Base-by-base conservation (phyloP, 1,139 yeast genomes). In the Debaryomycetaceae sp. region DNA sequence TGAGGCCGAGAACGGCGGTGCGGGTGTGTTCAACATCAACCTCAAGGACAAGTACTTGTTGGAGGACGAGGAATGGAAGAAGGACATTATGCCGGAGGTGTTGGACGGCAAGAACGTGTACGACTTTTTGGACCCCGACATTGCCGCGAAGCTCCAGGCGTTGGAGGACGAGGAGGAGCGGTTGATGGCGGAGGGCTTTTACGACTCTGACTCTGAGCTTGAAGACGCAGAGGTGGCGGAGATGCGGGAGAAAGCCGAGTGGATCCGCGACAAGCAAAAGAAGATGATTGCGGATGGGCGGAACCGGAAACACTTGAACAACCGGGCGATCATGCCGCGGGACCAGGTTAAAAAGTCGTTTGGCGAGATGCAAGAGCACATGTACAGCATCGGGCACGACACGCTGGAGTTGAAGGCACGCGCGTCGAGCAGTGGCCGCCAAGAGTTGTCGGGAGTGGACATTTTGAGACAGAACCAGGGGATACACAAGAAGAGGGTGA, bases 21-120 rank as follows among this genome's bases (percentile, higher is more conserved):
- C 98, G 19, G 98, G 98, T 68, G 98, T 90, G 23, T 90, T 64
- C 68, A 90, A 86, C 62, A 75, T 90, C 48, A 85, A 92, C 62
- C 69, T 87, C 62, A 83, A 86, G 58, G 97, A 87, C 47, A 80
- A 79, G 46, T 90, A 90, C 59, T 47, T 90, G 37, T 68, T 90
- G 43, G 98, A 90, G 43, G 92, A 92, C 50, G 97, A 87, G 27
- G 93, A 83, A 38, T 90, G 99, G 99, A 90, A 90, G 72, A 74
- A 85, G 41, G 99, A 90, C 55, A 71, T 79, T 40, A 86, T 92
- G 86, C 99, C 99, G 16, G 99, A 90, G 65, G 70, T 90, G 32
- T 65, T 90, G 54, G 87, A 90, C 47, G 99, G 99, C 59, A 81
- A 78, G 66, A 90, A 90, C 55, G 95, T 90, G 35, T 87, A 87